phyloP scores from a whole-genome alignment of 2,329 filamentous ascomycete genomes.

The Tolypocladium cylindrosporum region DNA sequence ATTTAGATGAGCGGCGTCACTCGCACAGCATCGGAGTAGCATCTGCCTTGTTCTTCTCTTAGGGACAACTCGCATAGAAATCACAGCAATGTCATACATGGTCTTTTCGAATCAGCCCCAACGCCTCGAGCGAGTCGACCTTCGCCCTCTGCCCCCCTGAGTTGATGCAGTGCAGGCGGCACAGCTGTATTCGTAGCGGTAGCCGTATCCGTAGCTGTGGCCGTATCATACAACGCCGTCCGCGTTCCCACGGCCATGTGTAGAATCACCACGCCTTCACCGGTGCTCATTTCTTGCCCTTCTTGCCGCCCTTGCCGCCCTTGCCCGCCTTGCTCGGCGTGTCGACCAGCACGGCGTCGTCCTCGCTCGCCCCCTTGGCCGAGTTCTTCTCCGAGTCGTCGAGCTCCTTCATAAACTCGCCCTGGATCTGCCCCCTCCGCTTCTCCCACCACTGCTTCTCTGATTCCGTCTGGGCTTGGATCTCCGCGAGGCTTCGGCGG shows the following conservation, averaged over 20 bases:
- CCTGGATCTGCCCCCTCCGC: slow-evolving; percentile 61
- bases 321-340: slow-evolving; percentile 26
- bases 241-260: background rate
- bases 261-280: background rate
- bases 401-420: slow-evolving; percentile 77
- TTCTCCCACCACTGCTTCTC: slow-evolving; percentile 94
- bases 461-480: slow-evolving; percentile 57
- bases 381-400: slow-evolving; percentile 48
- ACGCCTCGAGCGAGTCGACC: background rate
- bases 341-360: slow-evolving; percentile 64
- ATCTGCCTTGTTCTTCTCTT: background rate
- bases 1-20: slow-evolving; percentile 3
- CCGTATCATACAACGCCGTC: background rate
- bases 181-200: background rate
- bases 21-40: slow-evolving; percentile 6
- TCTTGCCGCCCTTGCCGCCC: slow-evolving; percentile 34
- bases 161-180: background rate
- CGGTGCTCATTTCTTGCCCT: slow-evolving; percentile 35
- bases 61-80: slow-evolving; percentile 1
- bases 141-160: background rate
- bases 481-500: slow-evolving; percentile 63
- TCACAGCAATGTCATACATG: background rate
- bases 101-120: background rate
- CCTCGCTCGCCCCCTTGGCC: slow-evolving; percentile 24
- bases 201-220: background rate